phyloP scores from a whole-genome alignment of 73 alveolate species.

The Tetrahymena thermophila region DNA sequence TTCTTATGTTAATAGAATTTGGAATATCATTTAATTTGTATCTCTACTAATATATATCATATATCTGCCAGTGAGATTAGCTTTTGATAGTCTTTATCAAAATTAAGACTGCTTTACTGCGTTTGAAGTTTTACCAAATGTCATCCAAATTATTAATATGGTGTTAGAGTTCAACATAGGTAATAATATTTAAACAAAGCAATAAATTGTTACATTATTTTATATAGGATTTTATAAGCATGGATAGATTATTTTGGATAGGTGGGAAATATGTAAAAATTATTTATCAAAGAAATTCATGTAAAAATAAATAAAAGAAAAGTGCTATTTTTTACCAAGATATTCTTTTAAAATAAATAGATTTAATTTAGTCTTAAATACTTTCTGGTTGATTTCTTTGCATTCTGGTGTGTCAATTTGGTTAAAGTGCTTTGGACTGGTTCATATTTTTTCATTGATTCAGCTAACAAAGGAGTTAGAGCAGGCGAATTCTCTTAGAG shows the following conservation, averaged over 20 bases:
- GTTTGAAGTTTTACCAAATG: neutral
- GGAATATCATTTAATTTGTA: neutral
- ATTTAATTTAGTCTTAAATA: neutral
- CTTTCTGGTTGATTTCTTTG: neutral
- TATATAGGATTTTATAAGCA: neutral
- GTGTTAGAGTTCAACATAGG: neutral
- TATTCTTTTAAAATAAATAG: neutral
- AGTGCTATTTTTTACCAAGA: no score
- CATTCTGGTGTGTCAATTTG: neutral
- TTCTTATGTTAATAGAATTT: neutral
- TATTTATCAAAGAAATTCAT: neutral
- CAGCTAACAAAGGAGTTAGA: neutral
- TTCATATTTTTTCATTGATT: neutral
- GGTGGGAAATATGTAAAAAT: neutral
- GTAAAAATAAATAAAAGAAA: neutral
- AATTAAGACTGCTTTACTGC: neutral
- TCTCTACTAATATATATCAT: neutral
- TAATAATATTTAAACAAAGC: neutral
- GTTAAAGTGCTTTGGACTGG: neutral
- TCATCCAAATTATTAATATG: neutral
- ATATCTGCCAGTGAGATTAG: neutral
- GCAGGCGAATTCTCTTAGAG: neutral
- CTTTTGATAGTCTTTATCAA: neutral
- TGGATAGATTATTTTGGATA: neutral
- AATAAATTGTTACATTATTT: neutral